A percentile compares a stretch with the other conserved stretches of the same genome.
Evolutionary conservation across 2,329 filamentous ascomycete species (phyloP).

Genomic region (Zarea fungicola): DNA sequence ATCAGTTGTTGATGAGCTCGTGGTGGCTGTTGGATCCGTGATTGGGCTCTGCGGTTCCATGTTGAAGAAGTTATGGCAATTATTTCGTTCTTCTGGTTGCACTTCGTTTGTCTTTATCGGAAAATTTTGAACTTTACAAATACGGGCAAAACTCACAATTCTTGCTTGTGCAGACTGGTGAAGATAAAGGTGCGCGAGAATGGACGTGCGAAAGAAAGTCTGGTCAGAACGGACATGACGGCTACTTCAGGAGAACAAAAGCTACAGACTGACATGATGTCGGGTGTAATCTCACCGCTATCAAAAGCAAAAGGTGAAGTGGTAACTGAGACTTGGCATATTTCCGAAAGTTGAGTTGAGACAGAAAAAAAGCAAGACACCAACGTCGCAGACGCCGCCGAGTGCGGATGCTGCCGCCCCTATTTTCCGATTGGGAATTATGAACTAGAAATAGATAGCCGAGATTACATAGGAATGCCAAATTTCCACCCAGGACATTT

Average conservation of each 20-base stretch:
- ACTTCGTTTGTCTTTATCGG: too few relatives aligned
- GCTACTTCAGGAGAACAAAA: background rate
- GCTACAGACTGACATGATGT: background rate
- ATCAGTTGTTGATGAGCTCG: background rate
- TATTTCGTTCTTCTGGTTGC: too few relatives aligned
- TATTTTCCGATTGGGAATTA: background rate
- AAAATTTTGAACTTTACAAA: too few relatives aligned
- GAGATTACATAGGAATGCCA: too few relatives aligned
- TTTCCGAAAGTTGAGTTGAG: background rate
- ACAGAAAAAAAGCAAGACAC: background rate
- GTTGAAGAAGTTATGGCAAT: background rate
- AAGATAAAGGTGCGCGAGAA: too few relatives aligned
- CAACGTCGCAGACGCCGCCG: background rate
- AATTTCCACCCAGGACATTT: too few relatives aligned
- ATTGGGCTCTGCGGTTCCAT: background rate
- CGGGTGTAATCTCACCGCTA: background rate
- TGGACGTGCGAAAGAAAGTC: too few relatives aligned
- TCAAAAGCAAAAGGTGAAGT: background rate
- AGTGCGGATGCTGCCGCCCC: background rate
- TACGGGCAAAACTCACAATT: too few relatives aligned
- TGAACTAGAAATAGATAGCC: too few relatives aligned
- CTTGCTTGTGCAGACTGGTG: too few relatives aligned
- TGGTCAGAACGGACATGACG: too few relatives aligned
- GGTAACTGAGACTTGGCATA: background rate
- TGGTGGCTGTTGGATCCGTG: background rate